Conservation (phyloP, 257 asterid genomes). For the Fraxinus anomala region DNA sequence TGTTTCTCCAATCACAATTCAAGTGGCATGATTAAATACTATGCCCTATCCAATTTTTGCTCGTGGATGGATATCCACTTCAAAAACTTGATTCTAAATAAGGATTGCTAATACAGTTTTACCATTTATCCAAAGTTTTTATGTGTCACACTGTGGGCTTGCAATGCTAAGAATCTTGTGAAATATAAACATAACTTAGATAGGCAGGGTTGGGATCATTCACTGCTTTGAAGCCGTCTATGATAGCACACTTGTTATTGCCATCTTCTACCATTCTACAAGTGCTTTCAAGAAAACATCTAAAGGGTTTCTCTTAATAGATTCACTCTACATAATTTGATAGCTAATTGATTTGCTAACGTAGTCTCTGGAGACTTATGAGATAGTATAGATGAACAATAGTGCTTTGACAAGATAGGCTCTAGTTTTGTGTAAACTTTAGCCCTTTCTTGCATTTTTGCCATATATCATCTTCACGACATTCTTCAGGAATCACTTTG, state of each 20-base stretch:
- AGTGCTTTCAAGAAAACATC: conserved; percentile 29
- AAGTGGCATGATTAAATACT: conserved; percentile 64
- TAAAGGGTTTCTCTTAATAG: conserved; percentile 37
- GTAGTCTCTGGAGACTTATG: conserved; percentile 40
- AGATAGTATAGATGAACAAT: conserved; percentile 26
- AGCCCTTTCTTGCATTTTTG: conserved; percentile 33
- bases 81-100: conserved; percentile 48
- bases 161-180: too few relatives aligned
- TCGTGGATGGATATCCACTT: conserved; percentile 55
- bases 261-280: neutral
- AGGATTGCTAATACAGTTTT: conserved; percentile 35
- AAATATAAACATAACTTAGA: too few relatives aligned
- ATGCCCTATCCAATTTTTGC: conserved; percentile 49
- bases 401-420: conserved; percentile 34
- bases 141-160: conserved; percentile 28
- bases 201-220: too few relatives aligned
- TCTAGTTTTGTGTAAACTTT: conserved; percentile 30
- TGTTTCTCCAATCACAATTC: conserved; percentile 86
- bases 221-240: conserved; percentile 36
- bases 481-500: conserved; percentile 30
- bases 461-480: conserved; percentile 39
- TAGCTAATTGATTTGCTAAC: conserved; percentile 36
- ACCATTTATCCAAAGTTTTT: conserved; percentile 32
- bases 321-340: conserved; percentile 24
- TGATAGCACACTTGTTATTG: conserved; percentile 29